phyloP scores from a whole-genome alignment of 345 rosid species.

The Rhodomyrtus tomentosa region DNA sequence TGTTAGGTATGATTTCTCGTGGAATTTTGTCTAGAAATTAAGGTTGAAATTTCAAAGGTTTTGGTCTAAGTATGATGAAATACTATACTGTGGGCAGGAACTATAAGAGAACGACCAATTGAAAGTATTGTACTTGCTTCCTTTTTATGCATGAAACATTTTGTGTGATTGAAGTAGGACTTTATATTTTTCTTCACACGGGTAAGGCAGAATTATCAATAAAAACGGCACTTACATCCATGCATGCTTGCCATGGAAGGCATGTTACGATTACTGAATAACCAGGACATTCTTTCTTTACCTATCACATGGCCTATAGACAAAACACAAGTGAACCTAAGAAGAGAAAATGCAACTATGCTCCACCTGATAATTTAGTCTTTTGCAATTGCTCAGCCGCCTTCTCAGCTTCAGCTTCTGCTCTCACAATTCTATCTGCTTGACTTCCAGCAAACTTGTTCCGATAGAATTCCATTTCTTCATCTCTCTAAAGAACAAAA shows the following conservation, averaged over 20 bases:
- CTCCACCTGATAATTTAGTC: slow-evolving; percentile 48
- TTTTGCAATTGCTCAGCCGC: slow-evolving; percentile 44
- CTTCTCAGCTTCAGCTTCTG: slow-evolving; percentile 44
- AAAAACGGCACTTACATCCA: neutral
- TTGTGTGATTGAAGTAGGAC: neutral
- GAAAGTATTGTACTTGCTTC: neutral
- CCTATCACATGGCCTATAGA: neutral
- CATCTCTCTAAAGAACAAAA: slow-evolving; percentile 34
- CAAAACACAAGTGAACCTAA: neutral
- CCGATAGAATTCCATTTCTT: slow-evolving; percentile 51
- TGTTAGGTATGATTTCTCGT: neutral
- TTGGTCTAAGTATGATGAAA: neutral
- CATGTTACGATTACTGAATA: neutral
- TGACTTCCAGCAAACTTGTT: slow-evolving; percentile 83
- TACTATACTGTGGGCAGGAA: neutral
- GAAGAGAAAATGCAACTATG: neutral
- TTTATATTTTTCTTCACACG: neutral
- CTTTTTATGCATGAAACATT: neutral
- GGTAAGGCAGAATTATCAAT: neutral
- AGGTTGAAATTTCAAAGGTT: neutral
- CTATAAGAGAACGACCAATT: neutral
- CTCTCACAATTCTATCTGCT: slow-evolving; percentile 59
- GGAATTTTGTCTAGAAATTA: neutral
- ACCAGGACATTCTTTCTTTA: neutral
- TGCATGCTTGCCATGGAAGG: neutral